phyloP scores from a whole-genome alignment of 2,329 filamentous ascomycete genomes.

The Penicillium sp. region DNA sequence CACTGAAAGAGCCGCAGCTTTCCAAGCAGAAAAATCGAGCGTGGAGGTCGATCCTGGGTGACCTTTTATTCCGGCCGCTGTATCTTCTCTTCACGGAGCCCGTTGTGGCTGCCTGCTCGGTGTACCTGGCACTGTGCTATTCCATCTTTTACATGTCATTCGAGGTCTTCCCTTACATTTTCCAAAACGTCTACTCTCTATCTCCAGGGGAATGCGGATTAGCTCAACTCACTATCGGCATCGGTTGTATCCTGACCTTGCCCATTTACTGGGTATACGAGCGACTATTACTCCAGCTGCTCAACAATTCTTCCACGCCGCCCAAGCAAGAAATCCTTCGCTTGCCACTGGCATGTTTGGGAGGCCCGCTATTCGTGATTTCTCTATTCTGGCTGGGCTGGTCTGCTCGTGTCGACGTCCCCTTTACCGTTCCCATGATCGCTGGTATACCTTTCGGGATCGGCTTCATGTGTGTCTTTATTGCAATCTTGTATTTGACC shows the following conservation, averaged over 20 bases:
- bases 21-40: no score
- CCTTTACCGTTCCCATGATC: slow-evolving; percentile 3
- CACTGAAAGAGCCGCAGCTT: no score
- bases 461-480: no score
- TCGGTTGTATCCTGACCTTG: background rate
- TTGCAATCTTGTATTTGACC: no score
- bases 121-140: background rate
- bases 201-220: slow-evolving; percentile 1
- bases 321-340: slow-evolving; percentile 58
- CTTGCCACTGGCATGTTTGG: slow-evolving; percentile 67
- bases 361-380: slow-evolving; percentile 56
- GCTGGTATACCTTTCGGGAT: slow-evolving; percentile 1
- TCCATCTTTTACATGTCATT: slow-evolving; percentile 5
- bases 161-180: slow-evolving; percentile 4
- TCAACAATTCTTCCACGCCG: background rate
- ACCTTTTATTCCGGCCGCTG: slow-evolving; percentile 56
- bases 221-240: slow-evolving; percentile 1
- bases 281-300: background rate
- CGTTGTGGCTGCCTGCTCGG: background rate
- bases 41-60: background rate
- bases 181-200: slow-evolving; percentile 3
- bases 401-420: slow-evolving; percentile 15
- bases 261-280: background rate
- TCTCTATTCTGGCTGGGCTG: slow-evolving; percentile 50
- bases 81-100: slow-evolving; percentile 33